These are phyloP conservation scores for Clitoria ternatea DNA, from an alignment of 306 rosid species.

Conservation along the genomic window DNA sequence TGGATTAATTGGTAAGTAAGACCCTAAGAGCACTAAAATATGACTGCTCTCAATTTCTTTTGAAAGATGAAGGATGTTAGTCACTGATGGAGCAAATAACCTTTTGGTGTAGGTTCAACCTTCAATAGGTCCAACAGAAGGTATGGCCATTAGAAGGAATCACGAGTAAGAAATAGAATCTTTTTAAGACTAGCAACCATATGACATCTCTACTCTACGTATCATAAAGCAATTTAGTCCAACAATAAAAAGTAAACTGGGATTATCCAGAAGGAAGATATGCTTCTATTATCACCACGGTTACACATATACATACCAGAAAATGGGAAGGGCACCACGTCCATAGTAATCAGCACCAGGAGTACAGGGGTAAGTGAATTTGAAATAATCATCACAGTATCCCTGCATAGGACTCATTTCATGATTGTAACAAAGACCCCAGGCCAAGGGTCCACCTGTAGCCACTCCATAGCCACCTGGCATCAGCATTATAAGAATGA, in stretches of 20 bases:
- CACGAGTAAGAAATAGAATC: background rate
- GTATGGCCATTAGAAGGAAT: background rate
- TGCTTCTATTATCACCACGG: background rate
- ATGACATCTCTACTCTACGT: background rate
- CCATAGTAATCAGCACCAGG: slow-evolving; percentile 91
- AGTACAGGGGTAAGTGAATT: slow-evolving; percentile 75
- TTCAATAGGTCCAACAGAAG: background rate
- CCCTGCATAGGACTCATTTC: slow-evolving; percentile 95
- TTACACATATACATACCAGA: slow-evolving; percentile 53
- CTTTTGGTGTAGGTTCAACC: background rate
- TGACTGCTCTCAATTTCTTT: background rate
- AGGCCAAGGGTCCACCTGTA: slow-evolving; percentile 92
- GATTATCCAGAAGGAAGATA: background rate
- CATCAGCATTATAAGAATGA: slow-evolving; percentile 22
- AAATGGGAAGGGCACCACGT: slow-evolving; percentile 96
- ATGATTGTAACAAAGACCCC: slow-evolving; percentile 92
- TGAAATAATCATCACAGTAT: slow-evolving; percentile 83
- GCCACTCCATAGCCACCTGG: slow-evolving; percentile 99
- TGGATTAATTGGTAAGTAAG: background rate
- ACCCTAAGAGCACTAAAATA: background rate
- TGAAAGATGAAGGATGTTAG: background rate
- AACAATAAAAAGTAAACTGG: background rate
- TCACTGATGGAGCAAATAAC: background rate
- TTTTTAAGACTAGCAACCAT: background rate
- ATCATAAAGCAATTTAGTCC: background rate